phyloP scores from a whole-genome alignment of 495 filamentous ascomycete species.

The Talaromyces stipitatus region DNA sequence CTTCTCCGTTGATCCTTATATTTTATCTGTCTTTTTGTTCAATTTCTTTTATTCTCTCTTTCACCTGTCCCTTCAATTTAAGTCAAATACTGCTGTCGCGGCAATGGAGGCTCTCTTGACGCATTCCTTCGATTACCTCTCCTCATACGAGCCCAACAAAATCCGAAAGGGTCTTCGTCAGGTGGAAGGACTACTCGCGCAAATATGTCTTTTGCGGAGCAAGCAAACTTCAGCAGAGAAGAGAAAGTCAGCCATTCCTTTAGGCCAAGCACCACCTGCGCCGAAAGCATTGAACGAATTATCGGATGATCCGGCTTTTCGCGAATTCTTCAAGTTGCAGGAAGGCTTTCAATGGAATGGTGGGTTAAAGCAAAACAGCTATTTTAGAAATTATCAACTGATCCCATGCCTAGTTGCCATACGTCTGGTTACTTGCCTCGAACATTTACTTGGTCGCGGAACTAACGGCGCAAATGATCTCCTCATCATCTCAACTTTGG shows the following conservation, averaged over 20 bases:
- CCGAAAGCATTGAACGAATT: slow-evolving; percentile 64
- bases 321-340: slow-evolving; percentile 94
- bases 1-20: slow-evolving; percentile 8
- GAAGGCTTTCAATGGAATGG: slow-evolving; percentile 97
- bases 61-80: slow-evolving; percentile 1
- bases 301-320: slow-evolving; percentile 79
- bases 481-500: slow-evolving; percentile 79
- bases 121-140: slow-evolving; percentile 92
- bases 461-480: slow-evolving; percentile 79
- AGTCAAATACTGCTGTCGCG: not conserved
- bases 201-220: slow-evolving; percentile 76
- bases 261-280: slow-evolving; percentile 22
- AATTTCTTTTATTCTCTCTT: not conserved
- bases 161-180: slow-evolving; percentile 91
- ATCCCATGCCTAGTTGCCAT: slow-evolving; percentile 53
- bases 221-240: slow-evolving; percentile 35
- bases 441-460: slow-evolving; percentile 74
- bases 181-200: slow-evolving; percentile 90
- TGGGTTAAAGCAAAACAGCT: slow-evolving; percentile 15
- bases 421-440: slow-evolving; percentile 77
- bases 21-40: slow-evolving; percentile 9
- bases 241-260: slow-evolving; percentile 29
- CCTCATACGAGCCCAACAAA: slow-evolving; percentile 81
- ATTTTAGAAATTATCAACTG: not conserved
- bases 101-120: slow-evolving; percentile 87